Evolutionary conservation across 2,329 filamentous ascomycete genomes (phyloP).

Genomic region (Ciborinia camelliae): DNA sequence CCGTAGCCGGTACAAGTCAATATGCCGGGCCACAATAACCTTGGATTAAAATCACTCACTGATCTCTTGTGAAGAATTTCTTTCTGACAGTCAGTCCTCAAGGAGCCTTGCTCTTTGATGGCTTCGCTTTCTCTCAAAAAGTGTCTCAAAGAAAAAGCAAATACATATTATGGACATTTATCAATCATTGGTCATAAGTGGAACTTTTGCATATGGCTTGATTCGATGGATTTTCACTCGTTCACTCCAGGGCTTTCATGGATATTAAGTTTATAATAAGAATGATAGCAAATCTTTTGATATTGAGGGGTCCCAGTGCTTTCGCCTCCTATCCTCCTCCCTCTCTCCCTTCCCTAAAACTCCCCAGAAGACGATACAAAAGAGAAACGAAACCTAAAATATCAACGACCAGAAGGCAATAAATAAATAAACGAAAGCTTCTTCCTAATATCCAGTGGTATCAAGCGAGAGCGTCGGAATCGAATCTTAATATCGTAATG

Average conservation of each 20-base stretch:
- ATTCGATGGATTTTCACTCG: background rate
- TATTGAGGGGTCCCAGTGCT: background rate
- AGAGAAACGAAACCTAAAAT: background rate
- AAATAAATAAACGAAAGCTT: background rate
- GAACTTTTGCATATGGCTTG: background rate
- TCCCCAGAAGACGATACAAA: background rate
- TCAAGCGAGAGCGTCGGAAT: background rate
- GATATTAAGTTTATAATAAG: background rate
- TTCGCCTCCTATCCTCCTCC: background rate
- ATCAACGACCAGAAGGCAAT: background rate
- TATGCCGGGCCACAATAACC: too few species aligned
- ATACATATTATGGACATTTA: background rate
- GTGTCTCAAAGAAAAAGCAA: background rate
- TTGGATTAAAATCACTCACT: too few species aligned
- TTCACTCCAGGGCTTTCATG: conserved; percentile 1
- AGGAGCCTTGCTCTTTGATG: background rate
- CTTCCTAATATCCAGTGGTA: background rate
- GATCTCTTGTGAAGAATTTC: background rate
- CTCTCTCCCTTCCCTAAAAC: background rate
- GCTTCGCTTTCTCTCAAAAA: too few species aligned
- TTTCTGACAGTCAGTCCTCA: background rate
- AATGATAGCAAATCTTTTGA: background rate
- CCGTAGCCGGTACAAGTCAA: background rate
- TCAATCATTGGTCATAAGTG: background rate
- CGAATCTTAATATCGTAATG: background rate